Evolutionary conservation across 371 early-diverging fungal genomes (phyloP).

Genomic region (Mortierella sp.): DNA sequence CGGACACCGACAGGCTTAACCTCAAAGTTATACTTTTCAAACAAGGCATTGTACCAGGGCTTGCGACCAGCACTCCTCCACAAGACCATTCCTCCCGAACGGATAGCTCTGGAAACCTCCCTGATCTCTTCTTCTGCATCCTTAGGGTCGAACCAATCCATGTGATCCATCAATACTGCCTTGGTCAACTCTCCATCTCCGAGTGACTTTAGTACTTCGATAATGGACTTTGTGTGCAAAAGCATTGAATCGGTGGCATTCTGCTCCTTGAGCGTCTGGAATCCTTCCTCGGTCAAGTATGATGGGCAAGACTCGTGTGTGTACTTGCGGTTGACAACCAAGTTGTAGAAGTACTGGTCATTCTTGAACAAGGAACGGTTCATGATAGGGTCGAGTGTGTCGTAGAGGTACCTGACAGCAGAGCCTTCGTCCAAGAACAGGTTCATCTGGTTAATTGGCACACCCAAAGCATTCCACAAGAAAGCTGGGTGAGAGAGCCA

Average conservation of each 20-base stretch:
- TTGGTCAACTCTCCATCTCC: conserved; percentile 77
- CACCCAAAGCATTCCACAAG: conserved; percentile 91
- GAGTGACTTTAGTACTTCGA: conserved; percentile 70
- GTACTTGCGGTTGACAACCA: conserved; percentile 81
- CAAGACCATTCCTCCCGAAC: conserved; percentile 78
- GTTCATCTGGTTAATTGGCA: conserved; percentile 90
- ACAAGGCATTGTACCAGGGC: conserved; percentile 86
- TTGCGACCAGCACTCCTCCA: conserved; percentile 85
- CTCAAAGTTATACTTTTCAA: conserved; percentile 77
- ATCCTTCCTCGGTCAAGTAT: conserved; percentile 81
- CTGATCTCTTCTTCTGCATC: conserved; percentile 76
- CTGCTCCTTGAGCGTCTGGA: conserved; percentile 66
- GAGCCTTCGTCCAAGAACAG: conserved; percentile 86
- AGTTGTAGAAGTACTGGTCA: conserved; percentile 89
- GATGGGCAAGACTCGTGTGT: conserved; percentile 74
- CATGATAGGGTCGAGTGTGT: conserved; percentile 87
- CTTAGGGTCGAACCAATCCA: conserved; percentile 85
- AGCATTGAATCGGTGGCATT: conserved; percentile 69
- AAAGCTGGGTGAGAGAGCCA: conserved; percentile 82
- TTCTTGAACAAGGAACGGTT: conserved; percentile 68
- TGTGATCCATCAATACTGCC: conserved; percentile 89
- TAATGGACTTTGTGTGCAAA: conserved; percentile 85
- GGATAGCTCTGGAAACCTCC: conserved; percentile 72
- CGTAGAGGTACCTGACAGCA: conserved; percentile 82
- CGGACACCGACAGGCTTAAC: conserved; percentile 78